Conservation (phyloP, 768 basidiomycete species). For the Hydnum rufescens region DNA sequence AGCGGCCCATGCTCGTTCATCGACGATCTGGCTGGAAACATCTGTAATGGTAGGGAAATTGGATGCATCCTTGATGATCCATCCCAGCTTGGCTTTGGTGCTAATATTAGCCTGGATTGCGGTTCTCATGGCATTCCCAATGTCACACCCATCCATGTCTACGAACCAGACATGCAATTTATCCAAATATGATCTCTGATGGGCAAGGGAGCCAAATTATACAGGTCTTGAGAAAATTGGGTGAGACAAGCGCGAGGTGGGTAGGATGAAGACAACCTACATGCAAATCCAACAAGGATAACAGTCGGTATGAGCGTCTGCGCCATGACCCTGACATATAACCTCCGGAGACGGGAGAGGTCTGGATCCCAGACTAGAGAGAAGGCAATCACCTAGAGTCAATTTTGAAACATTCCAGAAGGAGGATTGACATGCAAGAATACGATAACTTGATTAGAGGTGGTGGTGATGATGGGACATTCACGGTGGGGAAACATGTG, state of each 20-base stretch:
- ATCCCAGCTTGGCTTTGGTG: no score
- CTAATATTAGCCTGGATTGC: no score
- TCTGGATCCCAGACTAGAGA: neutral
- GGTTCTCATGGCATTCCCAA: no score
- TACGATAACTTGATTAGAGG: no score
- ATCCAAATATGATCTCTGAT: neutral
- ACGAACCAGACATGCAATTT: neutral
- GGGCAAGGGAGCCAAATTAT: neutral
- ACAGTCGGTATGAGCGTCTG: neutral
- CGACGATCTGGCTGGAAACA: conserved; percentile 19
- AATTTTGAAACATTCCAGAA: no score
- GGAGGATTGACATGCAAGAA: no score
- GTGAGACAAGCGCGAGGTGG: neutral
- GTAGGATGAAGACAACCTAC: neutral
- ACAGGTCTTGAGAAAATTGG: neutral
- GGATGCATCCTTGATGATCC: no score
- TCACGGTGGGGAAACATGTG: no score
- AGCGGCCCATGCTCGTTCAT: conserved; percentile 26
- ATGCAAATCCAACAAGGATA: neutral
- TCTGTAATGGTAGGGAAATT: conserved; percentile 15
- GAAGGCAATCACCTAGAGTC: no score
- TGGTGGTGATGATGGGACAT: no score
- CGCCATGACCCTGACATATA: neutral
- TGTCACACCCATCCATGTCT: neutral
- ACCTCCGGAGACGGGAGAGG: neutral